phyloP scores from a whole-genome alignment of 495 filamentous ascomycete species.

The Annulohypoxylon stygium region DNA sequence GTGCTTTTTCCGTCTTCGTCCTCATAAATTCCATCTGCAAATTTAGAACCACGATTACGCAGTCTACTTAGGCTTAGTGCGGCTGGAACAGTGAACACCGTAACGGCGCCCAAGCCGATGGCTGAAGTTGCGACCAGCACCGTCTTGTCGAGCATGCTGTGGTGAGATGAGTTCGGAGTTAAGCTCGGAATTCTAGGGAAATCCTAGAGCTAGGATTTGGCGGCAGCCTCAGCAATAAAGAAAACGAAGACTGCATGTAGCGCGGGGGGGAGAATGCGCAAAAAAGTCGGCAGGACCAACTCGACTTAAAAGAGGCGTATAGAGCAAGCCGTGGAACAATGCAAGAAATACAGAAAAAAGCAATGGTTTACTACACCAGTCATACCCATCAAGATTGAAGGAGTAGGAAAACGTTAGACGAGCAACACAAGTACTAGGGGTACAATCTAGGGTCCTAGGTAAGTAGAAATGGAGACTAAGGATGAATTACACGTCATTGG shows the following conservation, averaged over 20 bases:
- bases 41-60: conserved; percentile 49
- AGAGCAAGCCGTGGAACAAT: conserved; percentile 20
- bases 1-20: conserved; percentile 74
- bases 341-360: conserved; percentile 12
- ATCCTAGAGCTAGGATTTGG: conserved; percentile 25
- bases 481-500: conserved; percentile 35
- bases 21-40: conserved; percentile 62
- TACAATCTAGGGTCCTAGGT: no score
- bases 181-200: conserved; percentile 31
- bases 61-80: conserved; percentile 48
- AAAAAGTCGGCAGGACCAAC: conserved; percentile 1
- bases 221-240: conserved; percentile 10
- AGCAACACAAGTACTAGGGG: conserved; percentile 1
- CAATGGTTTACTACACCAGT: not conserved
- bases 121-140: conserved; percentile 48
- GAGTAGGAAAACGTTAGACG: conserved; percentile 12
- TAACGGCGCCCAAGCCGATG: conserved; percentile 53
- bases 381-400: conserved; percentile 13
- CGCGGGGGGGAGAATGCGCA: conserved; percentile 13
- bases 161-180: conserved; percentile 38
- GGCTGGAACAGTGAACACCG: conserved; percentile 56
- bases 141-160: conserved; percentile 51
- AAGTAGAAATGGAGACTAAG: conserved; percentile 15
- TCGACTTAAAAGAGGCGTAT: conserved; percentile 2
- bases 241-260: conserved; percentile 11